Conservation (phyloP, 495 filamentous ascomycete genomes). For the Penicillium verhagenii region DNA sequence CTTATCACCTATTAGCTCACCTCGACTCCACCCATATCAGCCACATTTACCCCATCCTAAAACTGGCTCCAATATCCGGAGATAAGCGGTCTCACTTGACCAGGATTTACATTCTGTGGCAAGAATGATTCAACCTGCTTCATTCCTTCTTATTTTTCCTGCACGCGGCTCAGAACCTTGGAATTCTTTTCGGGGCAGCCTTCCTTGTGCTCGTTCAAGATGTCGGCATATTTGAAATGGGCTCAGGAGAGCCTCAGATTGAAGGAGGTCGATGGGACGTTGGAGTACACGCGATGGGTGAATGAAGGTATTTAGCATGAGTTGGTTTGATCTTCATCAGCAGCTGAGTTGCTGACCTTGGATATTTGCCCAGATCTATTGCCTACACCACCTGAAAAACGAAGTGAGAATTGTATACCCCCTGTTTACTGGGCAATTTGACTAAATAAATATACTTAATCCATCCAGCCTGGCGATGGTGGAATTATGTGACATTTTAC, state of each 20-base stretch:
- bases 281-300: not conserved
- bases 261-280: not conserved
- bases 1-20: not conserved
- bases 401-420: not conserved
- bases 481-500: slow-evolving; percentile 7
- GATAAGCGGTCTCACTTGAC: not conserved
- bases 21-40: not conserved
- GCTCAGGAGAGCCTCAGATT: not conserved
- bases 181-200: too few relatives aligned
- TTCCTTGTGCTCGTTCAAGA: not conserved
- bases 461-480: slow-evolving; percentile 7
- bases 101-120: too few relatives aligned
- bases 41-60: not conserved
- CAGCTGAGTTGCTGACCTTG: not conserved
- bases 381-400: slow-evolving; percentile 4
- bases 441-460: not conserved
- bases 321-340: not conserved
- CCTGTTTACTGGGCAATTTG: not conserved
- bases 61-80: not conserved
- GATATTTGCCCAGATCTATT: not conserved
- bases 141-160: not conserved
- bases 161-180: too few relatives aligned
- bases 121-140: not conserved
- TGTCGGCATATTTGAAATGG: not conserved
- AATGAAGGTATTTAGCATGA: not conserved